Evolutionary conservation across 1,284 basidiomycete genomes (phyloP), one percentile per base, ranked within the genome.

Genomic region (Singerocomus rubriflavus): DNA sequence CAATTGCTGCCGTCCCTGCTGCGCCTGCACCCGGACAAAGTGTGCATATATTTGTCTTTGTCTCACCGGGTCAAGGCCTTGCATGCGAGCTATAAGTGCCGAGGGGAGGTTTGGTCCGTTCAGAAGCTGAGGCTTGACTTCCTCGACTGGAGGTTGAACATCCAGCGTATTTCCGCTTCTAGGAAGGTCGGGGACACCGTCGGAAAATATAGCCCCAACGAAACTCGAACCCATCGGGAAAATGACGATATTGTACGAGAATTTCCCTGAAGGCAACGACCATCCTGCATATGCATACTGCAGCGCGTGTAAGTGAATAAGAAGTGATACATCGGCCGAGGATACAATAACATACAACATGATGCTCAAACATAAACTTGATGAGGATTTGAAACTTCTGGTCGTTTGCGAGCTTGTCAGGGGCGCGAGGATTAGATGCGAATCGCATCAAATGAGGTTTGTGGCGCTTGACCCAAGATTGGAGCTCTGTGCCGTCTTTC

Each of bases 221-320:
- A 85, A 65, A 17, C 60, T 54, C 9, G 54, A 56, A 11, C 30
- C 36, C 16, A 73, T 48, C 3, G 78, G 68, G 57, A 85, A 80
- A 29, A 88, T 67, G 6, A 87, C 64, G 2, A 81, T 67, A 39
- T 78, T 81, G 41, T 73, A 73, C 30, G 72, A 71, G 30, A 70
- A 67, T 5, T 55, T 58, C 1, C 76, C 77, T 16, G 69, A 70
- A 0, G 77, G 76, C 7, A 73, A 65, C 4, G 67, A 69, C 82
- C 85, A 88, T 14, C 74, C 71, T 5, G 77, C 72, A 11, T 77
- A 64, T 12, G 81, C 81, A 50, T 76, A 86, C 84, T 87, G 53
- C 10, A 32, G 7, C 14, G 41, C 14, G 6, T n/a, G 36, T 65
- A 33, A 65, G 33, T 44, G 42, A 37, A 37, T 34, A 14, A 31